Base-by-base conservation (phyloP, 1,284 basidiomycete genomes). In the Apiotrichum mycotoxinovorans region DNA sequence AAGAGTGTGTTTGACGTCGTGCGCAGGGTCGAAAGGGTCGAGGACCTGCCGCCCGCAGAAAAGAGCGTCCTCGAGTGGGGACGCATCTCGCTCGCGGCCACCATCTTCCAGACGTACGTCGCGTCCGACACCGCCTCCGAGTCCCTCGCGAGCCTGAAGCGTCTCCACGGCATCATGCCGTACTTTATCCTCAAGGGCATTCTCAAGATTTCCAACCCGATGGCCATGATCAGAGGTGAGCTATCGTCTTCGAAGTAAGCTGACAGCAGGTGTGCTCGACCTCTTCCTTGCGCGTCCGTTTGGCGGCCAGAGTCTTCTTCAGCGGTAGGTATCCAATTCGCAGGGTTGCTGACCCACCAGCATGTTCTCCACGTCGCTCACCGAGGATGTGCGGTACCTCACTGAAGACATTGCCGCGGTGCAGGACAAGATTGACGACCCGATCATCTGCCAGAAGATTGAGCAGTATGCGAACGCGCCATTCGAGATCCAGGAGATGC, bases 251-350 rank as follows among this genome's bases (percentile, higher is more conserved):
- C 85, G 75, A 57, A 66, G 65, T 9, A 1, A 23, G 22, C 26
- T 62, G 48, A 48, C 25, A 34, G 30, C 60, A 77, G 86, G 79
- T 55, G 83, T 97, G 3, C 81, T 98, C 54, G 96, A 99, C 69
- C 83, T 99, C 38, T 98, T 99, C 80, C 83, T 98, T n/a, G 96
- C 95, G 1, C 87, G 94, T 68, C 96, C 96, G 1, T 98, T 98
- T 72, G 95, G 95, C 10, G 91, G 92, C 7, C 85, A 85, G 62
- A 94, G 90, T 73, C 81, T 99, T 27, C 80, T 96, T 17, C 94
- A 97, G 73, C 81, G 90, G 46, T 48, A 30, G 89, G 88, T 62
- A 49, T 8, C 77, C 58, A 22, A 3, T 27, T n/a, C 4, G 3
- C 12, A 30, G 30, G 30, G 33, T 14, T 1, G 23, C 46, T 35